These are phyloP conservation scores for Cornus controversa DNA, from an alignment of 148 eudicot species.

Conservation along the genomic window DNA sequence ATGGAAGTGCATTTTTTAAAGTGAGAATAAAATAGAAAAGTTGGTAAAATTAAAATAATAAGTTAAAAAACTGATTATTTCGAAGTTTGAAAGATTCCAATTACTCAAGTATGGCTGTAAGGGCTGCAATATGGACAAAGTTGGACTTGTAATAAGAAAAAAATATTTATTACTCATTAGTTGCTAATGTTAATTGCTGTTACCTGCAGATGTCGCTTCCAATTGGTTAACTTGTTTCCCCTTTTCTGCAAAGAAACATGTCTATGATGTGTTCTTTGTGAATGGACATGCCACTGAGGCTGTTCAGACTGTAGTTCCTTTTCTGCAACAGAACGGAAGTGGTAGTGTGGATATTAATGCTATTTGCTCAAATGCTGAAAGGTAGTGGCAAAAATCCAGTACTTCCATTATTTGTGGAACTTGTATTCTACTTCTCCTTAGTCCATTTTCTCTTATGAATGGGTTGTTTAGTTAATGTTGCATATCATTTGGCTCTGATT, in stretches of 20 bases:
- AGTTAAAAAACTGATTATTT: not conserved
- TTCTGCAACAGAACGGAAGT: constrained; percentile 45
- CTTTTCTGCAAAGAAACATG: constrained; percentile 65
- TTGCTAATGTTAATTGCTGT: constrained; percentile 16
- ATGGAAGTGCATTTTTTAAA: not conserved
- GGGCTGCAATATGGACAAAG: not conserved
- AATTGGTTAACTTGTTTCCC: constrained; percentile 87
- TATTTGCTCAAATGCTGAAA: constrained; percentile 76
- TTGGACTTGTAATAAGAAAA: not conserved
- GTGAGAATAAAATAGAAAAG: not conserved
- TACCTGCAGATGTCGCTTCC: constrained; percentile 76
- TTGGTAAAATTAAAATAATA: not conserved
- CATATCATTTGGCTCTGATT: not conserved
- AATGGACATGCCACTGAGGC: constrained; percentile 60
- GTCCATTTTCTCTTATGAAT: not conserved
- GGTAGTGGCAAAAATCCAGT: constrained; percentile 35
- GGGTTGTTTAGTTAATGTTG: constrained; percentile 8
- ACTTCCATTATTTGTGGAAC: not conserved
- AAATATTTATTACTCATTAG: not conserved
- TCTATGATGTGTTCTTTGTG: constrained; percentile 77
- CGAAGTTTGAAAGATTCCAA: not conserved
- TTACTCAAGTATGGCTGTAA: not conserved
- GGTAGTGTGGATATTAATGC: constrained; percentile 34
- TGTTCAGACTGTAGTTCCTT: constrained; percentile 73
- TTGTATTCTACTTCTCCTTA: not conserved